Evolutionary conservation across 805 yeast species (phyloP).

Genomic region (Saturnispora hagleri): DNA sequence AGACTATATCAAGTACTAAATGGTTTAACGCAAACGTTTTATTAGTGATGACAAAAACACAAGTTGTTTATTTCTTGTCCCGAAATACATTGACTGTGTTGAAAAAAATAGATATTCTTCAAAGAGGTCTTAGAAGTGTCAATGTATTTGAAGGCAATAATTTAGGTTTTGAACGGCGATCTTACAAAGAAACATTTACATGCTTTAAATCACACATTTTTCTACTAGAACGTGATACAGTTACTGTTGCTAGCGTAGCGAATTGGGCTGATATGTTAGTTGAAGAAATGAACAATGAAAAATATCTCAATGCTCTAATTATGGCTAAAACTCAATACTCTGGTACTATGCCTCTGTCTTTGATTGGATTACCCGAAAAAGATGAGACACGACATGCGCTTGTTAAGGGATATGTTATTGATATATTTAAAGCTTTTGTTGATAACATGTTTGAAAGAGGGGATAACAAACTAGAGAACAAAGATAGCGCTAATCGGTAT

Average conservation of each 20-base stretch:
- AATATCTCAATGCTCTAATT: slow-evolving; percentile 48
- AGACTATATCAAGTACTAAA: slow-evolving; percentile 42
- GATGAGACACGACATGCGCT: slow-evolving; percentile 34
- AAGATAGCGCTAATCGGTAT: slow-evolving; percentile 15
- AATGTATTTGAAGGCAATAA: slow-evolving; percentile 10
- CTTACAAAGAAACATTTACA: slow-evolving; percentile 27
- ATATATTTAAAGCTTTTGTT: slow-evolving; percentile 48
- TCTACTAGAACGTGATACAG: slow-evolving; percentile 42
- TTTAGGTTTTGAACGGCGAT: slow-evolving; percentile 11
- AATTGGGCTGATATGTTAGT: slow-evolving; percentile 64
- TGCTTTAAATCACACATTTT: slow-evolving; percentile 40
- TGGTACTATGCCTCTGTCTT: slow-evolving; percentile 39
- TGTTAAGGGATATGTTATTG: slow-evolving; percentile 45
- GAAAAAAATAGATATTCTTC: slow-evolving; percentile 30
- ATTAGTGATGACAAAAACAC: slow-evolving; percentile 36
- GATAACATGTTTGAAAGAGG: slow-evolving; percentile 30
- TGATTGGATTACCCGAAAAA: slow-evolving; percentile 49
- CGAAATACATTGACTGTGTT: slow-evolving; percentile 30
- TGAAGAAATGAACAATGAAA: slow-evolving; percentile 36
- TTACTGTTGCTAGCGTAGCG: slow-evolving; percentile 47
- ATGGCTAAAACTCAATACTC: slow-evolving; percentile 44
- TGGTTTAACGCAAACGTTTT: slow-evolving; percentile 44
- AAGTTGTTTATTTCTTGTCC: slow-evolving; percentile 35
- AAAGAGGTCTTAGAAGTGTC: slow-evolving; percentile 29
- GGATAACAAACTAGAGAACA: slow-evolving; percentile 1